Percentiles rank a stretch among this genome's conserved stretches.
Evolutionary conservation across 2,329 filamentous ascomycete species (phyloP).

Genomic region (Gaeumannomyces sp.): DNA sequence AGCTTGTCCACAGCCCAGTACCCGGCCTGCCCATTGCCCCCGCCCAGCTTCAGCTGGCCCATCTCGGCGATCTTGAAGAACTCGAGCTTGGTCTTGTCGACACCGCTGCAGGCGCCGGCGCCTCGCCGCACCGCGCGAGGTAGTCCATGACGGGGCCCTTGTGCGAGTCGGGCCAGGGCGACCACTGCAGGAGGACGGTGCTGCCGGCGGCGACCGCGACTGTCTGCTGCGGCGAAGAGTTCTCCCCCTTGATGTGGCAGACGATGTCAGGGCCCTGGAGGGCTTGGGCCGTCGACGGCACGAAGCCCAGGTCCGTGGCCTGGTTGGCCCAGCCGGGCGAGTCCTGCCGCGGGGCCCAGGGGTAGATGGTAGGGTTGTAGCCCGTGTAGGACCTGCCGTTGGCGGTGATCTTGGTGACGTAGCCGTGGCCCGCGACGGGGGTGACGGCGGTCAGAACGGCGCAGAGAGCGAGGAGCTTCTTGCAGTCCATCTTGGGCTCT

Average conservation of each 20-base stretch:
- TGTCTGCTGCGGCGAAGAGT: slow-evolving; percentile 26
- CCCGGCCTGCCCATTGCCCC: slow-evolving; percentile 21
- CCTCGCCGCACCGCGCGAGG: slow-evolving; percentile 36
- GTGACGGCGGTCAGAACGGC: too few species aligned
- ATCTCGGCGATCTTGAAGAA: slow-evolving; percentile 17
- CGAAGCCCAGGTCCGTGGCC: slow-evolving; percentile 44
- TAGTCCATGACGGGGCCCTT: slow-evolving; percentile 56
- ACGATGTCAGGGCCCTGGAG: slow-evolving; percentile 36
- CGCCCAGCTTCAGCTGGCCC: slow-evolving; percentile 20
- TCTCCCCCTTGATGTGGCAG: slow-evolving; percentile 32
- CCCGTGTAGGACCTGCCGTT: too few species aligned
- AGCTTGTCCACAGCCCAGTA: slow-evolving; percentile 34
- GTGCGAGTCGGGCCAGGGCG: slow-evolving; percentile 36
- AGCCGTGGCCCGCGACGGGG: too few species aligned
- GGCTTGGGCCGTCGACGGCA: slow-evolving; percentile 29
- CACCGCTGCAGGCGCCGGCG: slow-evolving; percentile 16
- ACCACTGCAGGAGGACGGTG: slow-evolving; percentile 35
- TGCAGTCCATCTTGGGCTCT: too few species aligned
- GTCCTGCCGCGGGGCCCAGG: too few species aligned
- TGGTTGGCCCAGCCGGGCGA: slow-evolving; percentile 32
- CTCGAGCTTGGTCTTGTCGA: slow-evolving; percentile 11
- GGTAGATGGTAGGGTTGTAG: too few species aligned
- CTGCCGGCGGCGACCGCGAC: slow-evolving; percentile 30
- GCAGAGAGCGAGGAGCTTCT: too few species aligned
- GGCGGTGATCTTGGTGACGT: too few species aligned